These are phyloP conservation scores for Micromonas commoda DNA, from an alignment of 139 green algal genomes.

Conservation along the genomic window DNA sequence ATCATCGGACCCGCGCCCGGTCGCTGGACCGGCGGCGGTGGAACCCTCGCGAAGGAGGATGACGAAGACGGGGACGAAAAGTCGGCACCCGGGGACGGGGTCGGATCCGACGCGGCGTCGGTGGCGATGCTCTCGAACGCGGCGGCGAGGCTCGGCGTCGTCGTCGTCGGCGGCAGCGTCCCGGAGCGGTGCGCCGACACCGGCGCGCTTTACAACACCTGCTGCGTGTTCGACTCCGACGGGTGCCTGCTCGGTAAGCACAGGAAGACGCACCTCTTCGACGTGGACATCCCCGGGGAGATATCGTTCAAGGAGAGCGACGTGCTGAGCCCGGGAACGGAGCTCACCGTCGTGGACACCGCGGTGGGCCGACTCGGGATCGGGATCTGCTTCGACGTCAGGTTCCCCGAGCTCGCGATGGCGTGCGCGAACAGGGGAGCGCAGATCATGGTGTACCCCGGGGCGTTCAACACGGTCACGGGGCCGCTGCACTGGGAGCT, in stretches of 20 bases:
- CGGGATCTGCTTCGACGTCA: slow-evolving; percentile 97
- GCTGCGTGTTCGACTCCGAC: slow-evolving; percentile 74
- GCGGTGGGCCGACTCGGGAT: slow-evolving; percentile 73
- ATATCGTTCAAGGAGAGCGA: slow-evolving; percentile 94
- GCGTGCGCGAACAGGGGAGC: slow-evolving; percentile 68
- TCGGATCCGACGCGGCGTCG: slow-evolving; percentile 17
- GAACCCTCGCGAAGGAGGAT: too few relatives aligned
- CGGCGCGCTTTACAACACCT: slow-evolving; percentile 89
- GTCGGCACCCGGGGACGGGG: slow-evolving; percentile 27
- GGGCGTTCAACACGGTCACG: slow-evolving; percentile 83
- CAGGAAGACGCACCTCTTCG: slow-evolving; percentile 92
- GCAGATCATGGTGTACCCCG: slow-evolving; percentile 79
- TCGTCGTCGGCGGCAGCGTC: background rate
- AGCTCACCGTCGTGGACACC: slow-evolving; percentile 75
- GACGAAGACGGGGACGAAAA: too few relatives aligned
- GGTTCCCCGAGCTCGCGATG: slow-evolving; percentile 90
- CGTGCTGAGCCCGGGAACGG: slow-evolving; percentile 69
- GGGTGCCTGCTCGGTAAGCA: slow-evolving; percentile 79
- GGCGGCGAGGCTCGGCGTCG: background rate
- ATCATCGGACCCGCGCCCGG: slow-evolving; percentile 55
- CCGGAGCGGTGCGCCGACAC: background rate
- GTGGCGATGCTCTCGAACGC: slow-evolving; percentile 6
- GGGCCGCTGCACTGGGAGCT: slow-evolving; percentile 93
- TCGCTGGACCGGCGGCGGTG: background rate
- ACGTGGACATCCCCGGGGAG: slow-evolving; percentile 97